Percentiles rank a stretch among this genome's conserved stretches.
phyloP scores from a whole-genome alignment of 2,329 filamentous ascomycete species.

The Aspergillus fischeri region DNA sequence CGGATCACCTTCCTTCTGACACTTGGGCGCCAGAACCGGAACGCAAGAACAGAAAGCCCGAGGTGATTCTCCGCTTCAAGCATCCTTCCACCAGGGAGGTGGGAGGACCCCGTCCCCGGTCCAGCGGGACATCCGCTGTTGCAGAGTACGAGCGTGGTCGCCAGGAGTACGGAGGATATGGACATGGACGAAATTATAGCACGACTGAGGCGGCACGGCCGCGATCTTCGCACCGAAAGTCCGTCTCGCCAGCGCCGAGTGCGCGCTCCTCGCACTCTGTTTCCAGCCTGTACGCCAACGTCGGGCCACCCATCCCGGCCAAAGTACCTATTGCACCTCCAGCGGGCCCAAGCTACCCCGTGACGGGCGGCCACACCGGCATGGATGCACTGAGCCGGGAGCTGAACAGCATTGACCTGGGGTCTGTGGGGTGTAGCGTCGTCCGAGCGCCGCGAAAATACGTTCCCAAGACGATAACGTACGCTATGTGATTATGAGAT shows the following conservation, averaged over 20 bases:
- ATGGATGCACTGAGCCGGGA: conserved; percentile 55
- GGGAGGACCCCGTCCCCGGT: conserved; percentile 12
- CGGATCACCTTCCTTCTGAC: conserved; percentile 61
- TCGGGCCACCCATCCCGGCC: conserved; percentile 39
- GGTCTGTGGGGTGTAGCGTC: conserved; percentile 30
- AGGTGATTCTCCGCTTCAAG: conserved; percentile 46
- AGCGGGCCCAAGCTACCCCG: conserved; percentile 25
- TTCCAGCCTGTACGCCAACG: conserved; percentile 28
- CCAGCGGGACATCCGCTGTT: conserved; percentile 15
- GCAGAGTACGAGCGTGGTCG: conserved; percentile 17
- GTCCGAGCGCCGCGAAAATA: conserved; percentile 31
- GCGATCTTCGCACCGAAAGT: conserved; percentile 22
- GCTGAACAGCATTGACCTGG: conserved; percentile 50
- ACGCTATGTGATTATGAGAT: conserved; percentile 22
- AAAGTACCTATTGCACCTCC: conserved; percentile 39
- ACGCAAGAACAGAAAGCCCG: conserved; percentile 49
- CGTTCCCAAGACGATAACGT: conserved; percentile 22
- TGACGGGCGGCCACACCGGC: conserved; percentile 26
- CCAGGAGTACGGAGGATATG: conserved; percentile 16
- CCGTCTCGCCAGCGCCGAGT: conserved; percentile 27
- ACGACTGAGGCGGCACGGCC: conserved; percentile 23
- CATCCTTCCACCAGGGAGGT: conserved; percentile 31
- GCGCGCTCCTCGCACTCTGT: conserved; percentile 17
- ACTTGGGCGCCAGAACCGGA: conserved; percentile 65
- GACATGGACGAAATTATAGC: conserved; percentile 19